Evolutionary conservation across 2,329 filamentous ascomycete genomes (phyloP).

Genomic region (Pezicula neosporulosa): DNA sequence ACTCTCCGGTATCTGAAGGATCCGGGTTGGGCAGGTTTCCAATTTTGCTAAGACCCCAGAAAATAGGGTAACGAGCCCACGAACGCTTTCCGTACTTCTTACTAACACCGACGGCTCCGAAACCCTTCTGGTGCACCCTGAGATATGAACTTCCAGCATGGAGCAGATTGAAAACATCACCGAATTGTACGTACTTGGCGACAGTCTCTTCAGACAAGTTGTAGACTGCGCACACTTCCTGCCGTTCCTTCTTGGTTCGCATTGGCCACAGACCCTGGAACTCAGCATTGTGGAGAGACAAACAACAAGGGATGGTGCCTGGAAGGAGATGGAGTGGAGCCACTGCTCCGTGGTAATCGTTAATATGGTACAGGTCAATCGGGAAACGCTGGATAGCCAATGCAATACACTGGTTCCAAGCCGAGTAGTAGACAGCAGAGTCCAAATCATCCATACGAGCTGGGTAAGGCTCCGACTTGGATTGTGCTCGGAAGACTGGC

Average conservation of each 20-base stretch:
- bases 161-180: slow-evolving; percentile 46
- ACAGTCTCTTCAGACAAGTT: slow-evolving; percentile 55
- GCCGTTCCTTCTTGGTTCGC: slow-evolving; percentile 54
- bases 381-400: slow-evolving; percentile 58
- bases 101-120: slow-evolving; percentile 63
- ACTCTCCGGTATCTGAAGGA: slow-evolving; percentile 51
- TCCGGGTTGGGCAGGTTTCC: slow-evolving; percentile 66
- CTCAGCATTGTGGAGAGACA: slow-evolving; percentile 66
- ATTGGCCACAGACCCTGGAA: slow-evolving; percentile 68
- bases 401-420: slow-evolving; percentile 67
- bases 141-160: slow-evolving; percentile 54
- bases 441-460: slow-evolving; percentile 66
- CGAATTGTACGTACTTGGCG: slow-evolving; percentile 14
- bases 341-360: slow-evolving; percentile 60
- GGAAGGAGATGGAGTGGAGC: slow-evolving; percentile 63
- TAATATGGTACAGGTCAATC: slow-evolving; percentile 62
- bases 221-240: slow-evolving; percentile 61
- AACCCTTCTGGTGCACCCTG: slow-evolving; percentile 62
- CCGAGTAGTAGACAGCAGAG: slow-evolving; percentile 63
- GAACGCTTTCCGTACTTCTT: slow-evolving; percentile 66
- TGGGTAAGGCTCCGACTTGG: slow-evolving; percentile 59
- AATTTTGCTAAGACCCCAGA: slow-evolving; percentile 63
- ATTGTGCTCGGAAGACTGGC: slow-evolving; percentile 58
- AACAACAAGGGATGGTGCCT: slow-evolving; percentile 51
- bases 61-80: slow-evolving; percentile 63